Base-by-base conservation (phyloP, 140 eudicot species). In the Stevia rebaudiana region DNA sequence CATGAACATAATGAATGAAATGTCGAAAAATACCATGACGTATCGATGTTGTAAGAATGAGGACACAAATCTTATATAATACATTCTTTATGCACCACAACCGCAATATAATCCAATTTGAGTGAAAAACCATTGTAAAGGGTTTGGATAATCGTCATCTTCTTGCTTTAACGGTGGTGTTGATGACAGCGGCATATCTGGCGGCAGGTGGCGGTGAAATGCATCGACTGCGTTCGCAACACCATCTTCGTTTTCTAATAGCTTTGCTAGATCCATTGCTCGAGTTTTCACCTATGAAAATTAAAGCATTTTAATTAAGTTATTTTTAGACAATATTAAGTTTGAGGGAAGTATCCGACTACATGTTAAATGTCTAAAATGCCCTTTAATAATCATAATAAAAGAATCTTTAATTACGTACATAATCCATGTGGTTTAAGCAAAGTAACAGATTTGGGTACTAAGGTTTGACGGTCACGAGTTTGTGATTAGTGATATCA, bases 171-270 rank as follows among this genome's bases (percentile, higher is more conserved):
- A 57, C 11, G 80, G 59, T 39, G 83, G 63, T 21, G 67, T 46
- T 37, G 87, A 64, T 2, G 86, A 79, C 13, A 79, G n/a, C 18
- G 95, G 96, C 42, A 85, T 23, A 56, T 85, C 86, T 7, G 92
- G 61, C 4, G 99, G 97, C 68, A 94, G 68, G 73, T 88, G 95
- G 64, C 86, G 71, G 75, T 94, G 99, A 68, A 94, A 94, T 28
- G 97, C 88, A 65, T 88, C 79, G 35, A 94, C 99, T 22, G 99
- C 99, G 46, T 83, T 85, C 23, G 94, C 99, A 48, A 88, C 97
- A 3, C 99, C 99, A 53, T 94, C 99, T 78, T 94, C 99, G 18
- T 88, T 83, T 70, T 83, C 86, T 16, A 94, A 73, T 31, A 81
- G 49, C 61, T 51, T 57, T 37, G 99, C 95, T 59, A 94, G 23